Base-by-base conservation (phyloP, 1,139 yeast genomes). In the Protomyces gravidus region DNA sequence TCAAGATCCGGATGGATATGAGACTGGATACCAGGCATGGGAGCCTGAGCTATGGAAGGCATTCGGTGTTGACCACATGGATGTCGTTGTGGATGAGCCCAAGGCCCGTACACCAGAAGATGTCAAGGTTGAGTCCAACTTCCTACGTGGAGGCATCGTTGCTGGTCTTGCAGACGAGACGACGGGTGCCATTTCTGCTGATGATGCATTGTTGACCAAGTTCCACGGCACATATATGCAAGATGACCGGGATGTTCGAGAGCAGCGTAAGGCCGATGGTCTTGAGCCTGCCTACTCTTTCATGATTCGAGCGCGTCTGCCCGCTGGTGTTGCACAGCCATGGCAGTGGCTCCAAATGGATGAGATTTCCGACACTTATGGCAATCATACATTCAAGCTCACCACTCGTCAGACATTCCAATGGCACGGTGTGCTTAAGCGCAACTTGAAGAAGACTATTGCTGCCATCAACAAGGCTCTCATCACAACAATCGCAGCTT, bases 221-320 rank as follows among this genome's bases (percentile, higher is more conserved):
- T 92, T 92, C 81, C 97, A 92, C 72, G 98, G 98, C 75, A 89
- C 90, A 66, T 92, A 92, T 73, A 89, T 90, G 96, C 98, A 92
- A 77, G 97, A 92, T 73, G 97, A 92, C 72, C 88, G 98, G 76
- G 98, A 92, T 74, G 78, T 92, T 62, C 83, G 97, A 72, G 97
- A 90, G 62, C 86, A 87, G 67, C 84, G 97, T 71, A 90, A 89
- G 75, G 81, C 88, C 52, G 87, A 87, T 71, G 97, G 97, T 50
- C 73, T 87, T 65, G 98, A 92, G 74, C 97, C 98, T 25, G 95
- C 95, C 53, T 92, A 88, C 72, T 80, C 95, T 21, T 92, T 92
- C 72, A 92, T 92, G 98, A 94, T 89, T 21, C 86, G 98, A 76
- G 89, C 88, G 59, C 85, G 98, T 75, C 78, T 92, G 67, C 96